Percentiles rank a stretch among this genome's conserved stretches.
These are phyloP conservation scores for Macrolepiota fuliginosa DNA, from an alignment of 768 basidiomycete species.

Conservation along the genomic window DNA sequence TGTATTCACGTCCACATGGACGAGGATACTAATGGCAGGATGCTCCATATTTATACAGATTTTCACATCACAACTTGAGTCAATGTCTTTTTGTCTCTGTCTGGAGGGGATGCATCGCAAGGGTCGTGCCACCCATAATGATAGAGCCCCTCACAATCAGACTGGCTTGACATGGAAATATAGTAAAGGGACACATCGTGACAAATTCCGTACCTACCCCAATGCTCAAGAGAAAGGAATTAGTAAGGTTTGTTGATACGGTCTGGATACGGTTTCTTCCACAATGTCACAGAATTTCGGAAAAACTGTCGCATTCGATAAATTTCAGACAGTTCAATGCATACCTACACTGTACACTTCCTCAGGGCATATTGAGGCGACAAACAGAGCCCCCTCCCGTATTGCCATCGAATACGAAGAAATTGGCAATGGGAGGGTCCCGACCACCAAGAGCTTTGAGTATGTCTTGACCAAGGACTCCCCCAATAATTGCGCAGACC, in stretches of 20 bases:
- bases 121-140: not conserved
- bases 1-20: not conserved
- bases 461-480: constrained; percentile 92
- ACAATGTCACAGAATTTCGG: constrained; percentile 1
- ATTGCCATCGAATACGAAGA: constrained; percentile 84
- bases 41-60: not conserved
- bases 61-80: not conserved
- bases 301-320: not conserved
- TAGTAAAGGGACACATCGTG: not conserved
- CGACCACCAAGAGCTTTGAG: constrained; percentile 87
- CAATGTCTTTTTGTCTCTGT: not conserved
- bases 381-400: constrained; percentile 74
- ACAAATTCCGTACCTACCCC: not conserved
- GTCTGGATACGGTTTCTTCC: not conserved
- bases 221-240: not conserved
- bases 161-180: not conserved
- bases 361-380: constrained; percentile 47
- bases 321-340: not conserved
- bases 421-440: constrained; percentile 91
- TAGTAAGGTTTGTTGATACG: not conserved
- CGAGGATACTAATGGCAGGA: not conserved
- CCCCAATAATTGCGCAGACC: constrained; percentile 92
- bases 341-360: not conserved
- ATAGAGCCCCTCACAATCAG: not conserved
- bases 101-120: not conserved